phyloP scores from a whole-genome alignment of 176 grass and related monocot species.

The Urochloa ruziziensis region DNA sequence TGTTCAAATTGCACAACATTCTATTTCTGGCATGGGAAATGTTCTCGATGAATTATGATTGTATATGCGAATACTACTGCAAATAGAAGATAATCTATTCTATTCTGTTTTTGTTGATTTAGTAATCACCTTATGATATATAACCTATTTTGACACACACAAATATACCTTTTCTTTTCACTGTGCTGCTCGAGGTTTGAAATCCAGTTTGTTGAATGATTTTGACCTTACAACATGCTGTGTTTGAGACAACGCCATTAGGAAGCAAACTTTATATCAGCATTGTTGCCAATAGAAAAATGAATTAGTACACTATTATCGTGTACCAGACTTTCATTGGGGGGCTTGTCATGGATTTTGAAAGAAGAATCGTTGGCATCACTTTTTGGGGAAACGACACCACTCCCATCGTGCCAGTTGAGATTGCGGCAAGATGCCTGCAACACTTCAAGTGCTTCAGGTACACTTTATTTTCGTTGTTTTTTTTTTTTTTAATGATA shows the following conservation, averaged over 20 bases:
- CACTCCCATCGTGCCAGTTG: neutral
- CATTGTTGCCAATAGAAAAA: no score
- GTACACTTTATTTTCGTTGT: no score
- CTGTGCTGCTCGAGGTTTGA: neutral
- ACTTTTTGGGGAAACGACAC: neutral
- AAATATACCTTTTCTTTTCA: neutral
- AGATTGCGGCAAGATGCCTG: conserved; percentile 9
- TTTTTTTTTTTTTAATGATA: no score
- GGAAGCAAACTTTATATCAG: neutral
- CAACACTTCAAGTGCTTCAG: neutral
- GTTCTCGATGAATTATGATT: no score
- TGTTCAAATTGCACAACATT: neutral
- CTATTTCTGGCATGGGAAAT: neutral
- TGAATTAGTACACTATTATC: no score
- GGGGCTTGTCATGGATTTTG: neutral
- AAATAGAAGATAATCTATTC: no score
- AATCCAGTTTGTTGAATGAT: no score
- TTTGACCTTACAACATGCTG: no score
- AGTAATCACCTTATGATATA: neutral
- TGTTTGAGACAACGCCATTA: neutral
- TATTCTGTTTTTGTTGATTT: no score
- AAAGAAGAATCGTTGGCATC: neutral
- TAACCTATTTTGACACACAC: neutral
- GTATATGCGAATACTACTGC: no score
- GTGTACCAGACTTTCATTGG: neutral